Evolutionary conservation across 148 eudicot species (phyloP), one percentile per base, ranked within the genome.

Genomic region (Persicaria maculosa): DNA sequence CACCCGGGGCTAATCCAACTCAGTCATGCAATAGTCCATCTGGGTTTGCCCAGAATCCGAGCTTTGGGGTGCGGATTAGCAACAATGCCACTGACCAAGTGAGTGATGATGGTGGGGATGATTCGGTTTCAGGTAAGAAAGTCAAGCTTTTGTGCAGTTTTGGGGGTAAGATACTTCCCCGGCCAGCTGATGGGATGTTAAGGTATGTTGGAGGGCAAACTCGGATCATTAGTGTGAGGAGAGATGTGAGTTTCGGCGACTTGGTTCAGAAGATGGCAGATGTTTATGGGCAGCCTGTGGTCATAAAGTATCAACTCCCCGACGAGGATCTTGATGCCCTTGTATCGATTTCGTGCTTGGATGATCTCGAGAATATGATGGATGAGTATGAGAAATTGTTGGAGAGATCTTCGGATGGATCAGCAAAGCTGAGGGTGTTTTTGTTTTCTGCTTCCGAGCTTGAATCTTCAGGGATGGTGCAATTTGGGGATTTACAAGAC

Each of bases 181-280:
- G 98, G 59, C 92, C 95, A 1, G 87, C 87, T 77, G 98, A 94
- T 75, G 93, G 97, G 74, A 82, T 83, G 77, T 75, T 94, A 70
- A 88, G 98, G 77, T 94, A 94, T 69, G 98, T 94, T 72, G 98
- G 98, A 57, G 98, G 98, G 20, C 90, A 94, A 73, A 94, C 98
- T 75, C 84, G 91, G 83, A 94, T 91, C 16, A 85, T 92, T 77
- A 83, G 90, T 73, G 82, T 91, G 75, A 90, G 87, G 79, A 90
- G 88, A 78, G 88, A 88, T 77, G 83, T 87, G 9, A 85, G 83
- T 19, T 94, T 84, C 71, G 46, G 14, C 2, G 76, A 91, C 68
- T 82, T 93, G 68, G 85, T 86, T 69, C 91, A 85, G 75, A 94
- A 92, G 83, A 90, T 94, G 96, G 78, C 75, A 4, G 90, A 85